phyloP scores from a whole-genome alignment of 1,284 basidiomycete genomes.

The Pulchroboletus neoregius region DNA sequence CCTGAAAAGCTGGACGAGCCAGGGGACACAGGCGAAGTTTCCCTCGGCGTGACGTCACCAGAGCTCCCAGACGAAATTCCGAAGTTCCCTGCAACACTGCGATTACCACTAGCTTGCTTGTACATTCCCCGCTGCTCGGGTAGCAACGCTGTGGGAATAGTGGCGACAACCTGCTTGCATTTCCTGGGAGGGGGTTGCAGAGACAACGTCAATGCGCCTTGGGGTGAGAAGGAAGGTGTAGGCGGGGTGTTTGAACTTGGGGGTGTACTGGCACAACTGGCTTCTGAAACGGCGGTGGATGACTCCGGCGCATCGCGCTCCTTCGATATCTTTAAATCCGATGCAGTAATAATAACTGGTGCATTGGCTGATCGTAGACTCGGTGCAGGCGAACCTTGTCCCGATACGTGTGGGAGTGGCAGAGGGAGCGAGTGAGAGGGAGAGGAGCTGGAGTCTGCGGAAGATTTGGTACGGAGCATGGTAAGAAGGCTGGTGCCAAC shows the following conservation, averaged over 20 bases:
- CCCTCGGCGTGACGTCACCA: slow-evolving; percentile 10
- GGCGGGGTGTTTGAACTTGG: slow-evolving; percentile 12
- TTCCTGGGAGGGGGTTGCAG: slow-evolving; percentile 64
- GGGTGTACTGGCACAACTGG: slow-evolving; percentile 22
- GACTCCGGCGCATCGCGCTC: slow-evolving; percentile 36
- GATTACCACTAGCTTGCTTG: slow-evolving; percentile 30
- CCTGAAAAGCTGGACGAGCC: slow-evolving; percentile 6
- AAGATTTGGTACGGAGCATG: slow-evolving; percentile 44
- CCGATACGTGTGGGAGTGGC: slow-evolving; percentile 19
- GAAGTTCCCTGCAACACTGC: slow-evolving; percentile 33
- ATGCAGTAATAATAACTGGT: slow-evolving; percentile 28
- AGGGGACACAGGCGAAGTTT: slow-evolving; percentile 11
- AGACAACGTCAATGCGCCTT: slow-evolving; percentile 35
- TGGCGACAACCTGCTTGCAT: slow-evolving; percentile 32
- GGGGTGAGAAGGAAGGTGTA: slow-evolving; percentile 13
- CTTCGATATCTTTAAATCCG: slow-evolving; percentile 53
- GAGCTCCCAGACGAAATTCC: slow-evolving; percentile 20
- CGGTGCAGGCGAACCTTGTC: slow-evolving; percentile 28
- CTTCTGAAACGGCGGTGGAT: slow-evolving; percentile 11
- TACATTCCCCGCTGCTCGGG: slow-evolving; percentile 25
- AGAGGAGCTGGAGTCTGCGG: slow-evolving; percentile 28
- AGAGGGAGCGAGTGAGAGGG: slow-evolving; percentile 24
- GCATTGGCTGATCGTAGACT: slow-evolving; percentile 25
- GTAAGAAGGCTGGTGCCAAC: slow-evolving; percentile 52
- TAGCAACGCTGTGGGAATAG: not conserved